These are phyloP conservation scores for Plectosphaerella plurivora DNA, from an alignment of 2,329 filamentous ascomycete genomes.

Conservation along the genomic window DNA sequence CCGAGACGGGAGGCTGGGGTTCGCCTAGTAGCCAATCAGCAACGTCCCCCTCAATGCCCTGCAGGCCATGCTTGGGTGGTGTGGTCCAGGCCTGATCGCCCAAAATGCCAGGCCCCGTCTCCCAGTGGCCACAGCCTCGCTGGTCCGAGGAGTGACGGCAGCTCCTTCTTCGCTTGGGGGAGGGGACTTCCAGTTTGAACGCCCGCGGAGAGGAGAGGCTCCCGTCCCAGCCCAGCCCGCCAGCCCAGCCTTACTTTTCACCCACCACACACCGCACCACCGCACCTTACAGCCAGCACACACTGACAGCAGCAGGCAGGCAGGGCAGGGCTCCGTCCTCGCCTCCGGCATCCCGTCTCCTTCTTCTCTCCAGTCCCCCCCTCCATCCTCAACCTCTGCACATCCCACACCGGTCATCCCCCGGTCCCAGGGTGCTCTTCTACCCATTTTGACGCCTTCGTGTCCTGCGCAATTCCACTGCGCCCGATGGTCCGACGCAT, in stretches of 20 bases:
- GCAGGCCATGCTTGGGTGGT: not conserved
- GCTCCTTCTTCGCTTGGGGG: not conserved
- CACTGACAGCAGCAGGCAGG: no score
- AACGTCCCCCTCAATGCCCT: not conserved
- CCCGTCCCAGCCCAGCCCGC: slow-evolving; percentile 1
- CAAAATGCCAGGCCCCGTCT: not conserved
- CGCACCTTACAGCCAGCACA: not conserved
- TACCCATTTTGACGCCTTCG: no score
- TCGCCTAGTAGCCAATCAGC: not conserved
- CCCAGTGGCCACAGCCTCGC: not conserved
- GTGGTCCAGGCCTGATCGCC: not conserved
- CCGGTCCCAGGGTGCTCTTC: no score
- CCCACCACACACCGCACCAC: not conserved
- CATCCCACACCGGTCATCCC: no score
- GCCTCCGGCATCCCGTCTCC: not conserved
- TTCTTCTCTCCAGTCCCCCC: not conserved
- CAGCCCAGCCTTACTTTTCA: slow-evolving; percentile 3
- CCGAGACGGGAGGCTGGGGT: not conserved
- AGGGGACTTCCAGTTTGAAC: not conserved
- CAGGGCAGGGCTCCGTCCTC: not conserved
- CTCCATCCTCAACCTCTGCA: not conserved
- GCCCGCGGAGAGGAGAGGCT: not conserved
- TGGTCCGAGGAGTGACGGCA: not conserved
- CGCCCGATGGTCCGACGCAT: no score
- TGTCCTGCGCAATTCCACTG: no score